Base-by-base conservation (phyloP, 257 asterid species). In the Solanum chmielewskii region DNA sequence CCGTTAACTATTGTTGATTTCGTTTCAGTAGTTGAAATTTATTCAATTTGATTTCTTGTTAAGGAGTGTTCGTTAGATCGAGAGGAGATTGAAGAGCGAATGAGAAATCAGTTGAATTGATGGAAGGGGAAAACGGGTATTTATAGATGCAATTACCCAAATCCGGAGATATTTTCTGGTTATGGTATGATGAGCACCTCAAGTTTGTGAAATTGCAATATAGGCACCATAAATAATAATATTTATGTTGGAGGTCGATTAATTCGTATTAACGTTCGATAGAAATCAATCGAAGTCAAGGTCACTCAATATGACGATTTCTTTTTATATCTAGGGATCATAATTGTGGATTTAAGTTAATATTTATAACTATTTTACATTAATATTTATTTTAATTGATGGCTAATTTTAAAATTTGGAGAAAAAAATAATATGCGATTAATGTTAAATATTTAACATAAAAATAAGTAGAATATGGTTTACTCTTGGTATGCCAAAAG, bases 271-370 rank as follows among this genome's bases (percentile, higher is more conserved):
- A 1, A n/a, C 16, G 3, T 64, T 11, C 9, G 9, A 25, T 5
- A 1, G 16, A 25, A 33, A 64, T 3, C 7, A 62, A 2, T n/a
- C 4, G 0, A 62, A 62, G 18, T 15, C 20, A 47, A 47, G 8
- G 31, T 25, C 9, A 1, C 16, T n/a, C 33, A 5, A 0, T n/a
- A 64, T n/a, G 15, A 11, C 1, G 0, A n/a, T 25, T 64, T n/a
- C 0, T 23, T n/a, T n/a, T 8, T 64, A 11, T 64, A 64, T 11
- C 33, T 64, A 0, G 8, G 0, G 16, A n/a, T 64, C 15, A 6
- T 11, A 11, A n/a, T n/a, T 64, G 33, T 64, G 31, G 0, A 11
- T 64, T 64, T 2, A 64, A 64, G 33, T n/a, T 64, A n/a, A 64
- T 64, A 10, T 64, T n/a, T 31, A n/a, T 62, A n/a, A 62, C 16